Conservation (phyloP, 1,284 basidiomycete species). For the Lentinula novae-zelandiae region DNA sequence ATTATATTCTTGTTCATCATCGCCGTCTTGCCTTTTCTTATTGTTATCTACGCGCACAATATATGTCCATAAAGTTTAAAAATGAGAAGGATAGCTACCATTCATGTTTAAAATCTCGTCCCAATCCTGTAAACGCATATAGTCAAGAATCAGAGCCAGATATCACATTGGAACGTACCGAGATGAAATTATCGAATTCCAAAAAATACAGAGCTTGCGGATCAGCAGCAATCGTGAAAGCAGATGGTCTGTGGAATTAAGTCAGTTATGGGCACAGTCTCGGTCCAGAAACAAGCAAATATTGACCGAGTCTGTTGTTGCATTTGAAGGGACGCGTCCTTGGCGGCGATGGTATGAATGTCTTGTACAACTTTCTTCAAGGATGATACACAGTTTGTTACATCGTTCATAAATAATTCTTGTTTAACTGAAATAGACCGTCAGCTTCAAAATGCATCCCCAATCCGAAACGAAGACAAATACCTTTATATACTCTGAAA, state of each 20-base stretch:
- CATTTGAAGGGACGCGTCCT: conserved; percentile 56
- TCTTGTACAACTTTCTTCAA: conserved; percentile 75
- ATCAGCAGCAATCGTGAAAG: conserved; percentile 56
- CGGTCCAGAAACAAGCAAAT: background rate
- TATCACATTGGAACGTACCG: conserved; percentile 32
- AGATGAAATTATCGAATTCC: conserved; percentile 65
- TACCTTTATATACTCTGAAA: conserved; percentile 70
- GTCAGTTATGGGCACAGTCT: background rate
- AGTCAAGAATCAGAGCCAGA: background rate
- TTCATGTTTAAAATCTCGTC: conserved; percentile 52
- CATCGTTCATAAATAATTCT: conserved; percentile 76
- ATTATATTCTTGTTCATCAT: conserved; percentile 47
- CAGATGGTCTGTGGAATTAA: conserved; percentile 41
- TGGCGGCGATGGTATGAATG: conserved; percentile 38
- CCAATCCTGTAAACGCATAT: conserved; percentile 50
- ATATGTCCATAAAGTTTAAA: background rate
- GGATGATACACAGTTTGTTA: conserved; percentile 69
- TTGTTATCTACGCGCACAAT: background rate
- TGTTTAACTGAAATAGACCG: conserved; percentile 59
- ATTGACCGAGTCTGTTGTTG: conserved; percentile 61
- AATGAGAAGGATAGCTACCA: conserved; percentile 19
- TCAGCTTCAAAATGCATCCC: background rate
- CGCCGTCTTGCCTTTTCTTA: conserved; percentile 20
- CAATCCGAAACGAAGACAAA: background rate
- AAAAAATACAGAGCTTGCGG: conserved; percentile 48